A percentile compares a stretch with the other conserved stretches of the same genome.
phyloP scores from a whole-genome alignment of 805 yeast species.

The Metschnikowia anglica region DNA sequence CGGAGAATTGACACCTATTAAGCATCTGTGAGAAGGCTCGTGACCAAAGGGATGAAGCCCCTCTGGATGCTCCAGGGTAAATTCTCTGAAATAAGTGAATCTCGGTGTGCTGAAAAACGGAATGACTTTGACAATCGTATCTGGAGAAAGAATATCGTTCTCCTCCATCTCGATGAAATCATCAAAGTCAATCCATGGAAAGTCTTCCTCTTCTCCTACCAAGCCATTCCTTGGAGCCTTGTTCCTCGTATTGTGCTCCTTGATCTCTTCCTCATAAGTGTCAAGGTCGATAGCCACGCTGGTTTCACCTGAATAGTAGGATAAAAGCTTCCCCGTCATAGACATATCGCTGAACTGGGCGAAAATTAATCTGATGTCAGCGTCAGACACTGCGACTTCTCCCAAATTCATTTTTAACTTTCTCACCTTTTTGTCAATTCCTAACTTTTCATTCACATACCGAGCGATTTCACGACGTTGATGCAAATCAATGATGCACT shows the following conservation, averaged over 20 bases:
- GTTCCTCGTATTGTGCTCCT: constrained; percentile 5
- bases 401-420: constrained; percentile 64
- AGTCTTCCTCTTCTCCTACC: constrained; percentile 27
- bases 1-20: constrained; percentile 53
- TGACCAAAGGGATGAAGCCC: constrained; percentile 59
- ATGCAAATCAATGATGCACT: constrained; percentile 39
- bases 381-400: constrained; percentile 64
- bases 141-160: constrained; percentile 37
- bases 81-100: constrained; percentile 60
- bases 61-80: constrained; percentile 37
- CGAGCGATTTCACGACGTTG: constrained; percentile 38
- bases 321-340: constrained; percentile 25
- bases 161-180: constrained; percentile 74
- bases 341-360: constrained; percentile 63
- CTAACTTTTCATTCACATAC: constrained; percentile 39
- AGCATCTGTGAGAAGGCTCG: constrained; percentile 64
- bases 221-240: constrained; percentile 1
- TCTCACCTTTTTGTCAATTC: constrained; percentile 38
- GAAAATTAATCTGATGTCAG: constrained; percentile 66
- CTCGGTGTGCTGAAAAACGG: constrained; percentile 56
- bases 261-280: constrained; percentile 10
- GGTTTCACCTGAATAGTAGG: constrained; percentile 19
- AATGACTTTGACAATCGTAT: constrained; percentile 44
- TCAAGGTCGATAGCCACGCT: constrained; percentile 13
- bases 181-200: constrained; percentile 69